A percentile compares a stretch with the other conserved stretches of the same genome.
Conservation (phyloP, 2,329 filamentous ascomycete genomes). For the Corniculantispora saksenae region DNA sequence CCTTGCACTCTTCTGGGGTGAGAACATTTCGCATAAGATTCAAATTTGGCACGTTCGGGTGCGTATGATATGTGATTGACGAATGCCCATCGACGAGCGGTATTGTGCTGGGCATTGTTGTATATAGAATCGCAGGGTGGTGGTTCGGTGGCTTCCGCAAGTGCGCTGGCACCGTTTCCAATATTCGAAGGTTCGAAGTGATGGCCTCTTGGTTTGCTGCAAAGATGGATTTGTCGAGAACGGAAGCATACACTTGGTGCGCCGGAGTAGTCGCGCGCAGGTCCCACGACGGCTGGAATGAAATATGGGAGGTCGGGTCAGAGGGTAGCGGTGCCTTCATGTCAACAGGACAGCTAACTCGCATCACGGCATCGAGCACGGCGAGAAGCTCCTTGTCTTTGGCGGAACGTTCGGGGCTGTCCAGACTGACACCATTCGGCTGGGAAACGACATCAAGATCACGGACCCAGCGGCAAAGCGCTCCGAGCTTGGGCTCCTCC, state of each 20-base stretch:
- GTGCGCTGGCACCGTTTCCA: constrained; percentile 62
- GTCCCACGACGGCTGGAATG: constrained; percentile 63
- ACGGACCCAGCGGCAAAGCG: constrained; percentile 71
- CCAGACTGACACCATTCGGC: constrained; percentile 41
- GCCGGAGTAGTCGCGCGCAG: constrained; percentile 46
- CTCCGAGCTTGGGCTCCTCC: constrained; percentile 66
- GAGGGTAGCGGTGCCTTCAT: constrained; percentile 37
- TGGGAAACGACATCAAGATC: constrained; percentile 68
- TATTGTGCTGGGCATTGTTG: constrained; percentile 59
- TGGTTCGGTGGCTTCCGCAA: constrained; percentile 68
- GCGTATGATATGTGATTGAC: constrained; percentile 55
- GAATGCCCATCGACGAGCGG: constrained; percentile 47
- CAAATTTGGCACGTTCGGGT: constrained; percentile 64
- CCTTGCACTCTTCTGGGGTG: constrained; percentile 60
- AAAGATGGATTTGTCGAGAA: constrained; percentile 59
- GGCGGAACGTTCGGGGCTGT: constrained; percentile 37
- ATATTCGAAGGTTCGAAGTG: constrained; percentile 50
- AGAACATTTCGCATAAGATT: constrained; percentile 62
- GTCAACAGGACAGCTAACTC: constrained; percentile 64
- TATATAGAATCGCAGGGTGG: constrained; percentile 65
- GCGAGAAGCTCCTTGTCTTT: constrained; percentile 57
- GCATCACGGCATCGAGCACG: constrained; percentile 64
- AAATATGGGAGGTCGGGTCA: constrained; percentile 48
- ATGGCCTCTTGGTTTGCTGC: constrained; percentile 38
- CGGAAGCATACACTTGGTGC: constrained; percentile 54